Evolutionary conservation across 441 rosid genomes (phyloP), one percentile per base, ranked within the genome.

Genomic region (Breynia disticha): DNA sequence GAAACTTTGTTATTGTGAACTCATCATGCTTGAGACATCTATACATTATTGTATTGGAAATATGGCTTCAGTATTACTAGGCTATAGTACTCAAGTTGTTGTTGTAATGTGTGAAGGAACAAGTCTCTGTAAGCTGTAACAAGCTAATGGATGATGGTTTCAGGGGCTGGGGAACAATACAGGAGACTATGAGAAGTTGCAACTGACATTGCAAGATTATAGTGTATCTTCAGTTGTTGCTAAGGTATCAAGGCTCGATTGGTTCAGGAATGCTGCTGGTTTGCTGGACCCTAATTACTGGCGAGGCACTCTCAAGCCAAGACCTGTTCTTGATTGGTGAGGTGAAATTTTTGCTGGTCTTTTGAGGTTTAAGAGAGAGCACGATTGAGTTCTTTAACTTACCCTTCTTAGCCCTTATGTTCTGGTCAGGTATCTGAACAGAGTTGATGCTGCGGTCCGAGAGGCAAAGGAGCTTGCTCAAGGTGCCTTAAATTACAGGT

Each of bases 211-310:
- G 59, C 66, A 71, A 39, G 83, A 69, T 17, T 78, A 75, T 61
- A 83, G 86, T 35, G 91, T 91, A 46, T 80, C 87, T 14, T 52
- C 81, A 0, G 86, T 82, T 55, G 81, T 77, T 54, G 95, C 95
- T 56, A 68, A 79, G 24, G 94, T 91, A 48, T 81, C 94, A 19
- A 81, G 96, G 47, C 57, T 75, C 9, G 96, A 91, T 61, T 91
- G 98, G 96, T 58, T 91, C 16, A 78, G 96, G 66, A 91, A 91
- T 73, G 98, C 95, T n/a, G 87, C 94, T 15, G 96, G 98, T 50
- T 67, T 91, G 70, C 56, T 78, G 21, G 98, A 87, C 56, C 82
- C 94, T 16, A 75, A 79, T 60, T 91, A 87, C 81, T 87, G 96
- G 98, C 79, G 84, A 1, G 94, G 96, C 65, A 79, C 83, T 10